Evolutionary conservation across 2,329 filamentous ascomycete species (phyloP), one percentile per base, ranked within the genome.

Genomic region (Aspergillus sp.): DNA sequence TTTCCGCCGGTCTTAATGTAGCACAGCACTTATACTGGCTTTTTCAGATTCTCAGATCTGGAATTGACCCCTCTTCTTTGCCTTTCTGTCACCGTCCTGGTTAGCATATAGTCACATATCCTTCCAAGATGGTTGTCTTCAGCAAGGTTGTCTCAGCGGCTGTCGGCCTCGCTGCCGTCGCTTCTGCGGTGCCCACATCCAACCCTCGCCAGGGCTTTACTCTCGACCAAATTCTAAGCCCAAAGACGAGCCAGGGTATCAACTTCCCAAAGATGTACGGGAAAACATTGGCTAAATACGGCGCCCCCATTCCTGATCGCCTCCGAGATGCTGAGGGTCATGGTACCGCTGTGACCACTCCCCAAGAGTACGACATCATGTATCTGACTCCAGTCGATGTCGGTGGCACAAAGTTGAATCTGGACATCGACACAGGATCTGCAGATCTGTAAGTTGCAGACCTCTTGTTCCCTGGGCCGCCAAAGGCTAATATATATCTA

Each of bases 401-500:
- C 61, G 90, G 89, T 45, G 75, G 82, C 68, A 85, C 87, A 64
- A 82, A 77, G 3, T 70, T 90, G 61, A 82, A 85, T 58, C 71
- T 92, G 59, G 87, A 90, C 69, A 82, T 92, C 59, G 90, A 92
- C 64, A 92, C 89, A 14, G 87, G 80, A 61, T 88, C 79, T 62
- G 80, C 86, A 43, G 87, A 89, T 74, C 82, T 90, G 87, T 86
- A 73, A 76, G 82, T 75, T 17, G 3, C 2, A 19, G 3, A 14
- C 47, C 37, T n/a, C 7, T 11, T 2, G 19, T 6, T 21, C 15
- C 14, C 15, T 3, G 11, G 31, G n/a, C 27, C 15, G 23, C n/a
- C 11, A 17, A 17, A 39, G 14, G 35, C 52, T 65, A 53, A 71
- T 39, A 12, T 39, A 12, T 33, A 52, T 23, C 14, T 56, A 86